phyloP scores from a whole-genome alignment of 1,139 yeast species.

The Geotrichum restrictum region DNA sequence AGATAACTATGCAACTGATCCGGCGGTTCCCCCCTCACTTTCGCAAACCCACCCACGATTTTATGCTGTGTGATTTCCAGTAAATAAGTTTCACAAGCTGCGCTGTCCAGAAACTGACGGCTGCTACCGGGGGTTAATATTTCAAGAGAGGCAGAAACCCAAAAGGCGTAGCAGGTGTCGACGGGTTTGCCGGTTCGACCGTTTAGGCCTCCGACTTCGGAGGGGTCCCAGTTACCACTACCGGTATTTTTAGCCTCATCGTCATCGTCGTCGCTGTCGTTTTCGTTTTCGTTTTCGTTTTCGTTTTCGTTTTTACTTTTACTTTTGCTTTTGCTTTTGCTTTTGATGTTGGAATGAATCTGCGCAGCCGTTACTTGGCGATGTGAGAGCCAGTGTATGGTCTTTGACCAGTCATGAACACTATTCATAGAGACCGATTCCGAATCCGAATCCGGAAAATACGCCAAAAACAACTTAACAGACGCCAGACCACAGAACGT shows the following conservation, averaged over 20 bases:
- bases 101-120: constrained; percentile 40
- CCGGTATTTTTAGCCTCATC: constrained; percentile 36
- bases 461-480: constrained; percentile 44
- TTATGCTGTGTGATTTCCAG: constrained; percentile 58
- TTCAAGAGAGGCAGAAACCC: constrained; percentile 55
- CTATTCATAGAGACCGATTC: too few relatives aligned
- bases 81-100: constrained; percentile 47
- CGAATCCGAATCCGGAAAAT: too few relatives aligned
- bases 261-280: constrained; percentile 31
- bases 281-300: neutral
- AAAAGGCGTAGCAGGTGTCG: constrained; percentile 91
- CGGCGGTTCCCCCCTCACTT: constrained; percentile 59
- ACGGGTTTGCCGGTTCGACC: constrained; percentile 82
- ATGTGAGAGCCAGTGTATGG: constrained; percentile 57
- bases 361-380: too few relatives aligned
- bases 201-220: constrained; percentile 75
- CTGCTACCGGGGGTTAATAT: constrained; percentile 2
- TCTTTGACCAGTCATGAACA: constrained; percentile 39
- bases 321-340: too few relatives aligned
- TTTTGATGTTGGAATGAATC: too few relatives aligned
- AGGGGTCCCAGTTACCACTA: constrained; percentile 42
- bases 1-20: constrained; percentile 44
- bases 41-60: constrained; percentile 79
- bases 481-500: constrained; percentile 82
- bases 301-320: too few relatives aligned